Evolutionary conservation across 129 eudicot species (phyloP).

Genomic region (Dittrichia graveolens): DNA sequence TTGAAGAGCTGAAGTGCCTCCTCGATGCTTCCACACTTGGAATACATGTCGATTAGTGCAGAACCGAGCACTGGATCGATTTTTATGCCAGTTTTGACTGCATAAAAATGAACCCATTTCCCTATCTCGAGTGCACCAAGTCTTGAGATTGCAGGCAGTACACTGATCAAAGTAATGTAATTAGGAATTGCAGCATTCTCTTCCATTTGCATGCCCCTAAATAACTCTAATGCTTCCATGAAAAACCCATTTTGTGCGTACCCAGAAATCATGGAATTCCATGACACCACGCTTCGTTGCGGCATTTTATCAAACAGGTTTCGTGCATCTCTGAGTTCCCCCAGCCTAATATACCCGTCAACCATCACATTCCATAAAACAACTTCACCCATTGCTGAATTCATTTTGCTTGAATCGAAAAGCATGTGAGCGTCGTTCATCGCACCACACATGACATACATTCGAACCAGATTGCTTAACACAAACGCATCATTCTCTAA

Average conservation of each 20-base stretch:
- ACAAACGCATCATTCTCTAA: conserved; percentile 51
- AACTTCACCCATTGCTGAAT: conserved; percentile 14
- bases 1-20: conserved; percentile 53
- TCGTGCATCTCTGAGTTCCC: conserved; percentile 38
- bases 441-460: conserved; percentile 53
- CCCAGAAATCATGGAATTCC: conserved; percentile 62
- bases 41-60: conserved; percentile 60
- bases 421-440: conserved; percentile 38
- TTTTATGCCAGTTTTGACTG: conserved; percentile 34
- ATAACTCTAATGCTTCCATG: conserved; percentile 41
- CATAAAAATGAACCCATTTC: conserved; percentile 51
- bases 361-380: conserved; percentile 61
- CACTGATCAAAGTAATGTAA: conserved; percentile 49
- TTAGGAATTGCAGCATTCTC: conserved; percentile 34
- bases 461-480: conserved; percentile 46
- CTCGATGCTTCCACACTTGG: conserved; percentile 58
- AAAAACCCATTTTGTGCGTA: conserved; percentile 48
- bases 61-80: conserved; percentile 54
- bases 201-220: conserved; percentile 54
- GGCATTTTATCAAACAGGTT: conserved; percentile 49
- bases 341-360: conserved; percentile 45
- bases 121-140: conserved; percentile 57
- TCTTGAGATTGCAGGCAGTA: conserved; percentile 43
- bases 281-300: conserved; percentile 50
- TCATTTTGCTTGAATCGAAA: conserved; percentile 24